These are phyloP conservation scores for Mycosphaerelloides madeirae DNA, from an alignment of 2,329 filamentous ascomycete species.

Conservation along the genomic window DNA sequence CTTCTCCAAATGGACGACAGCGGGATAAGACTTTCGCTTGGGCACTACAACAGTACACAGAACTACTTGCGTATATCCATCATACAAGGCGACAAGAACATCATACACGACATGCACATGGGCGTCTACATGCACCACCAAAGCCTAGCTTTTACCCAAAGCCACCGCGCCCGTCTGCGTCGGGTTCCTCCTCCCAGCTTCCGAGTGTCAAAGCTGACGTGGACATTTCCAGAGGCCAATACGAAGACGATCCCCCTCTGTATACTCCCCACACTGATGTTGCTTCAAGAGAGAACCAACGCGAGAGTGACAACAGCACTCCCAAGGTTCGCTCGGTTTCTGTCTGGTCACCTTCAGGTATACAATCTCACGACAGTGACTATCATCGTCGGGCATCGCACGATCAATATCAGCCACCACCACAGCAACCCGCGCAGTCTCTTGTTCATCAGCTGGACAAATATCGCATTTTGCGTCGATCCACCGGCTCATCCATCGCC, in stretches of 20 bases:
- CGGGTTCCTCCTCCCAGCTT: constrained; percentile 41
- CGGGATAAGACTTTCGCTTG: constrained; percentile 44
- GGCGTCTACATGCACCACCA: constrained; percentile 38
- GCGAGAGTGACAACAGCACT: constrained; percentile 12
- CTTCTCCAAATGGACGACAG: constrained; percentile 40
- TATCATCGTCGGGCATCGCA: constrained; percentile 21
- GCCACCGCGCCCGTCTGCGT: constrained; percentile 54
- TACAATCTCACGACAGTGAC: constrained; percentile 21
- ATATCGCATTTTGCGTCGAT: constrained; percentile 23
- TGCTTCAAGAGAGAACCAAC: not conserved
- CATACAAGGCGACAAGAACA: constrained; percentile 40
- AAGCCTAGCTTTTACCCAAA: constrained; percentile 59
- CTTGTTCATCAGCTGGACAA: constrained; percentile 11
- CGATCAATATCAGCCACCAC: constrained; percentile 14
- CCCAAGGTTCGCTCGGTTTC: constrained; percentile 14
- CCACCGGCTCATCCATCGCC: constrained; percentile 31
- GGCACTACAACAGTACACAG: constrained; percentile 46
- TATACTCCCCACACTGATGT: constrained; percentile 2
- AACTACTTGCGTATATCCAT: constrained; percentile 46
- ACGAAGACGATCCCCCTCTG: constrained; percentile 12
- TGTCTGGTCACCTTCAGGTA: constrained; percentile 17
- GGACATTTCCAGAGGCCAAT: constrained; percentile 3
- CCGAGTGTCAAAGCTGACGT: constrained; percentile 7
- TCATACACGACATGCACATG: constrained; percentile 36
- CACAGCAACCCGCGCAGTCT: not conserved